A percentile compares a stretch with the other conserved stretches of the same genome.
Conservation (phyloP, 345 rosid genomes). For the Eucalyptus pauciflora region DNA sequence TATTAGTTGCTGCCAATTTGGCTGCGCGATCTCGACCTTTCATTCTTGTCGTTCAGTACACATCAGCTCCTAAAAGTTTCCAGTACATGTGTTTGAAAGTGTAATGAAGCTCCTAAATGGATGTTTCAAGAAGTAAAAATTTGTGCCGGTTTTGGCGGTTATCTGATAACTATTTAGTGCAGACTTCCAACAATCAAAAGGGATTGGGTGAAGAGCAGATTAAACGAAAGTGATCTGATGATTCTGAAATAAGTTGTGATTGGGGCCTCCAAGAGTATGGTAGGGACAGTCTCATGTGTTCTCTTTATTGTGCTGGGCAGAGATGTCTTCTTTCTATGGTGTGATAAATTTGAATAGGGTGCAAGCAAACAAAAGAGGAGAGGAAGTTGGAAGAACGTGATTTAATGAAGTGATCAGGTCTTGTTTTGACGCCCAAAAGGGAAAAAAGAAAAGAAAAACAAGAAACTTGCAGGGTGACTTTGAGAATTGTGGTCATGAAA, state of each 20-base stretch:
- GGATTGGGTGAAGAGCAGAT: background rate
- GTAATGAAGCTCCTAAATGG: background rate
- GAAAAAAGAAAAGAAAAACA: background rate
- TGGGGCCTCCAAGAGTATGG: background rate
- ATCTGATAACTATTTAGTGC: background rate
- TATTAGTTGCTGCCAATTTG: background rate
- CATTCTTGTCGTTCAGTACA: background rate
- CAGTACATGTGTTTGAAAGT: background rate
- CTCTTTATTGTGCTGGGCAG: background rate
- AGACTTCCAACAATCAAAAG: background rate
- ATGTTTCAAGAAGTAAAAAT: background rate
- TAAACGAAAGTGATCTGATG: background rate
- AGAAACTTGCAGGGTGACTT: background rate
- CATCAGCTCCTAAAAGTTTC: background rate
- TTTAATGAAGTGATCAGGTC: background rate
- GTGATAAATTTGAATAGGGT: background rate
- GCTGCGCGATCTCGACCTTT: background rate
- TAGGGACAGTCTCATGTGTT: background rate
- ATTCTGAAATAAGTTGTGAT: background rate
- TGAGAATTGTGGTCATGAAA: background rate
- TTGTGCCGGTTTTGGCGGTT: background rate
- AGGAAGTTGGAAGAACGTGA: background rate
- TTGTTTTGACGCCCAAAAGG: background rate
- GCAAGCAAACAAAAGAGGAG: background rate
- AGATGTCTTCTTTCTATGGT: background rate